Percentiles rank a stretch among this genome's conserved stretches.
These are phyloP conservation scores for Suhomyces tanzawaensis DNA, from an alignment of 805 yeast genomes.

Conservation along the genomic window DNA sequence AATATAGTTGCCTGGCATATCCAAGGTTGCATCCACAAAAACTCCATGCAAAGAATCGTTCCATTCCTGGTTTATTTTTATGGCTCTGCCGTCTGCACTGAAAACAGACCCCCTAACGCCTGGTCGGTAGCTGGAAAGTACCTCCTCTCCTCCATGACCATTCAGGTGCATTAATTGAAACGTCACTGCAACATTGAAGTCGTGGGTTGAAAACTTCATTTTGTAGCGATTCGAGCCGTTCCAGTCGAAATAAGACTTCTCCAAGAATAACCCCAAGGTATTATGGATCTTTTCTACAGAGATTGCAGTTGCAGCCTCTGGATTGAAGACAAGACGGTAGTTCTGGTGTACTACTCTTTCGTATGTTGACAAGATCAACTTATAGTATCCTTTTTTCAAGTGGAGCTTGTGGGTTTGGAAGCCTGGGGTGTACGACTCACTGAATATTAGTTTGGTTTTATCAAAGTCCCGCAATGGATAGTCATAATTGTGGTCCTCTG, in stretches of 20 bases:
- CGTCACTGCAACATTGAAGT: slow-evolving; percentile 19
- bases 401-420: slow-evolving; percentile 25
- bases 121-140: slow-evolving; percentile 40
- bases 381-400: slow-evolving; percentile 38
- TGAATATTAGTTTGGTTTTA: slow-evolving; percentile 22
- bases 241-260: slow-evolving; percentile 35
- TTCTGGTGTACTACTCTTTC: slow-evolving; percentile 24
- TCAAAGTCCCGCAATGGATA: slow-evolving; percentile 20
- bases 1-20: slow-evolving; percentile 30
- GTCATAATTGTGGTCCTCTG: slow-evolving; percentile 23
- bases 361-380: slow-evolving; percentile 47
- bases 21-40: slow-evolving; percentile 31
- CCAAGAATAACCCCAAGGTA: slow-evolving; percentile 36
- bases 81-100: slow-evolving; percentile 23
- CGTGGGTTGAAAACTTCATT: slow-evolving; percentile 21
- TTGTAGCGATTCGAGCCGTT: slow-evolving; percentile 37
- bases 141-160: slow-evolving; percentile 5
- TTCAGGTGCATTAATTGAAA: slow-evolving; percentile 26
- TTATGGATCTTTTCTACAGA: slow-evolving; percentile 15
- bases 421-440: slow-evolving; percentile 33
- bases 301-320: not conserved
- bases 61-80: slow-evolving; percentile 38
- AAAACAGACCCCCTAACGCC: slow-evolving; percentile 46
- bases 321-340: slow-evolving; percentile 18
- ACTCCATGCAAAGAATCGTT: slow-evolving; percentile 44